phyloP scores from a whole-genome alignment of 768 basidiomycete genomes.

The Leccinum olivaceopallidum region DNA sequence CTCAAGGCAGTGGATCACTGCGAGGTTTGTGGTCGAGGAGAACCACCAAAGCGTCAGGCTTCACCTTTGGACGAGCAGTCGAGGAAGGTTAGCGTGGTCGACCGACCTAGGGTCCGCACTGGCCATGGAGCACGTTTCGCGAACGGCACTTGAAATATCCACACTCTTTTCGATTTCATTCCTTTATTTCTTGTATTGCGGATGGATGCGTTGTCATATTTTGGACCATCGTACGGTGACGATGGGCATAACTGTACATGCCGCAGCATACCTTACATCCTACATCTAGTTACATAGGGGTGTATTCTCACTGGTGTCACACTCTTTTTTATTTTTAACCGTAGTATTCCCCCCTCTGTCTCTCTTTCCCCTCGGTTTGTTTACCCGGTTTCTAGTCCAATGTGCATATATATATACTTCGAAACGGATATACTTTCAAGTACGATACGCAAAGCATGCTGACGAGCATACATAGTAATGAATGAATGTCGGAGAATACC shows the following conservation, averaged over 20 bases:
- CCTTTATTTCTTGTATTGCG: conserved; percentile 14
- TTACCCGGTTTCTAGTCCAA: conserved; percentile 21
- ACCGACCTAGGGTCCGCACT: conserved; percentile 69
- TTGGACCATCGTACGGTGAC: conserved; percentile 16
- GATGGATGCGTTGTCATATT: conserved; percentile 19
- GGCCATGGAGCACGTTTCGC: conserved; percentile 65
- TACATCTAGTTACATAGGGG: conserved; percentile 13
- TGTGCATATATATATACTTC: conserved; percentile 29
- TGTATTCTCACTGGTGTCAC: conserved; percentile 7
- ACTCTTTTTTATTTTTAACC: conserved; percentile 25
- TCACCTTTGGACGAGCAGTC: conserved; percentile 20
- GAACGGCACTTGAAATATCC: conserved; percentile 35
- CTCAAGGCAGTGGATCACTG: conserved; percentile 52
- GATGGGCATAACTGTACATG: conserved; percentile 12
- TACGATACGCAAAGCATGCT: conserved; percentile 22
- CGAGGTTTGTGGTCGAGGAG: conserved; percentile 59
- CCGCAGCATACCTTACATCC: conserved; percentile 14
- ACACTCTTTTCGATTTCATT: conserved; percentile 15
- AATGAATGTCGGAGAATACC: background rate
- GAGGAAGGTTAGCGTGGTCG: conserved; percentile 45
- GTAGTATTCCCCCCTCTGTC: conserved; percentile 18
- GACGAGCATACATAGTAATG: conserved; percentile 16
- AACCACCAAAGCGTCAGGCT: conserved; percentile 10
- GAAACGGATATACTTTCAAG: conserved; percentile 19
- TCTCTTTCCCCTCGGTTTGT: conserved; percentile 28